A percentile compares a stretch with the other conserved stretches of the same genome.
Evolutionary conservation across 495 filamentous ascomycete genomes (phyloP).

Genomic region (Choiromyces venosus): DNA sequence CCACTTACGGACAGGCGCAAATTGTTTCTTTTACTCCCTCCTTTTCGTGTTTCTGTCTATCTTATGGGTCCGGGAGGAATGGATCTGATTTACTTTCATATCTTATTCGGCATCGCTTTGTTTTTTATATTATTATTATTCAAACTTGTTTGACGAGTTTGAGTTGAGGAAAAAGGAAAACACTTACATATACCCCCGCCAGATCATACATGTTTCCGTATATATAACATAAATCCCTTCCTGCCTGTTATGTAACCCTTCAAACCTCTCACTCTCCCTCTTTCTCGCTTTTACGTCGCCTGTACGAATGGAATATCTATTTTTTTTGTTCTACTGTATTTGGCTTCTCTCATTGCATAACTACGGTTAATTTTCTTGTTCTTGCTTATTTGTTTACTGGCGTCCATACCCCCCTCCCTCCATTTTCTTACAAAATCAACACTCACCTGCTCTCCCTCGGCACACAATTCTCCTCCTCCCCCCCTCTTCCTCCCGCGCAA

Average conservation of each 20-base stretch:
- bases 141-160: neutral
- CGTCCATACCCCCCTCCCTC: neutral
- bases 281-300: neutral
- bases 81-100: slow-evolving; percentile 9
- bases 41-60: slow-evolving; percentile 16
- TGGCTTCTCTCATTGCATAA: neutral
- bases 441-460: neutral
- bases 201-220: neutral
- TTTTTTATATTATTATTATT: slow-evolving; percentile 20
- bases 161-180: neutral
- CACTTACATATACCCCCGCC: neutral
- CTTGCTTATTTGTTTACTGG: neutral
- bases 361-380: neutral
- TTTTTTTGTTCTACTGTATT: neutral
- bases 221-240: neutral
- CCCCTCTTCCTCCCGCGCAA: neutral
- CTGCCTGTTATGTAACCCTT: neutral
- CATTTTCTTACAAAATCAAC: neutral
- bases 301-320: neutral
- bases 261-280: neutral
- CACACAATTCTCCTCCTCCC: neutral
- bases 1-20: slow-evolving; percentile 30
- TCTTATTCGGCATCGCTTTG: slow-evolving; percentile 9
- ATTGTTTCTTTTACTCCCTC: slow-evolving; percentile 25
- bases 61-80: slow-evolving; percentile 16